Base-by-base conservation (phyloP, 352 stramenopile species). In the Globisporangium splendens region DNA sequence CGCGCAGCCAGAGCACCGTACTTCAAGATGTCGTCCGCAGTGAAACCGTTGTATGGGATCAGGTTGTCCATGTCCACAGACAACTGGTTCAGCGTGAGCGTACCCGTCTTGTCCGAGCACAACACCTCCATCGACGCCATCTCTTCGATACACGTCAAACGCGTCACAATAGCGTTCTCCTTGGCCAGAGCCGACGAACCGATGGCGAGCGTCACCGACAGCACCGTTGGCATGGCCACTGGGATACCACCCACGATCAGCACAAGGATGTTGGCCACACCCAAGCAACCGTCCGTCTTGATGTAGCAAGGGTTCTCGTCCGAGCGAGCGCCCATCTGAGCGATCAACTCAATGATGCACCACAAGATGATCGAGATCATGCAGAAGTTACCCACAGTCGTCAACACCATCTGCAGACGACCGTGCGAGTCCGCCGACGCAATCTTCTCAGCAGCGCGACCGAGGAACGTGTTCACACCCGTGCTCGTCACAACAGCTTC, bases 41-140 rank as follows among this genome's bases (percentile, higher is more conserved):
- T 70, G 54, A 88, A 88, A 60, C 72, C 72, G 60, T 88, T 87
- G 80, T 86, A 83, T 31, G 78, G 74, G 56, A 85, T 91, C 54
- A 93, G 47, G 73, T 89, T 92, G 62, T 88, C 89, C 65, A 89
- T 57, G 61, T 96, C 85, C 49, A 99, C 90, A 28, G 93, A 97
- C 72, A 99, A 97, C 57, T 96, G 79, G 73, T 99, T 99, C 66
- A 98, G 79, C 20, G 94, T 98, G 5, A 98, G 78, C 31, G 93
- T 98, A 47, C 89, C 91, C 24, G 93, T 98, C 82, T 97, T 98
- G 75, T 98, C 95, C 43, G 88, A 97, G 78, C 93, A 98, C 50
- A 98, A 70, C 56, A 98, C 83, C 62, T 89, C 79, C 89, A 98
- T 98, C 43, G 68, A 79, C 20, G 91, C 92, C 63, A 98, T 86